A percentile compares a stretch with the other conserved stretches of the same genome.
These are phyloP conservation scores for Aureobasidium sp. DNA, from an alignment of 2,329 filamentous ascomycete species.

Conservation along the genomic window DNA sequence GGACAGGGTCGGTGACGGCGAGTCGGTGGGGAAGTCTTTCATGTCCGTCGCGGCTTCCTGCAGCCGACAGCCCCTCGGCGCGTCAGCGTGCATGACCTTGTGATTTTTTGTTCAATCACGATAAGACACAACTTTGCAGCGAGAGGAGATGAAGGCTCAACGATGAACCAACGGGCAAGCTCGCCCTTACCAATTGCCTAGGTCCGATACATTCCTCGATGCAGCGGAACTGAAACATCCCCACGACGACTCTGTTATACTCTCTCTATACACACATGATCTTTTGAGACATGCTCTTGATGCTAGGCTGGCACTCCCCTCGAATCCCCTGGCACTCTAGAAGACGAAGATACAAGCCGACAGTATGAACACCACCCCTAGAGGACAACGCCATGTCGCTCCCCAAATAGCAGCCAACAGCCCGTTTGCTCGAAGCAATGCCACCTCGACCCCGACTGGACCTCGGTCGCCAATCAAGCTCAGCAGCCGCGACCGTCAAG, in stretches of 20 bases:
- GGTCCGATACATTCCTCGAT: background rate
- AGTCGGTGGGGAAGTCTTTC: background rate
- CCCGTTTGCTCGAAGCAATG: background rate
- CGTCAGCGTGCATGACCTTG: conserved; percentile 6
- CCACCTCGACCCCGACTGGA: background rate
- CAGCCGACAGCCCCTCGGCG: background rate
- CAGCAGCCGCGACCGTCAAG: background rate
- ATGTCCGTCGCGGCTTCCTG: conserved; percentile 1
- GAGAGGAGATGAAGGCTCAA: background rate
- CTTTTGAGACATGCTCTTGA: conserved; percentile 13
- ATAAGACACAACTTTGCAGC: background rate
- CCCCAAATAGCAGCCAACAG: background rate
- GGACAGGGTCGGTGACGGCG: background rate
- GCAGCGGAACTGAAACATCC: background rate
- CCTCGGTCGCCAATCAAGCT: conserved; percentile 12
- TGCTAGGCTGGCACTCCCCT: conserved; percentile 17
- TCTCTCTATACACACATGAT: background rate
- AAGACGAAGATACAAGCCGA: background rate
- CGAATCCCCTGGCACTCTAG: conserved; percentile 15
- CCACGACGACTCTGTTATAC: background rate
- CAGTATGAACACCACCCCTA: conserved; percentile 2
- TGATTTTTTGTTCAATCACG: background rate
- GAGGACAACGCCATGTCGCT: conserved; percentile 4
- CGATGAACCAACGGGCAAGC: background rate
- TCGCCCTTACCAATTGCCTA: background rate